Percentiles rank a stretch among this genome's conserved stretches.
phyloP scores from a whole-genome alignment of 2,329 filamentous ascomycete genomes.

The Chalaropsis ovoidea region DNA sequence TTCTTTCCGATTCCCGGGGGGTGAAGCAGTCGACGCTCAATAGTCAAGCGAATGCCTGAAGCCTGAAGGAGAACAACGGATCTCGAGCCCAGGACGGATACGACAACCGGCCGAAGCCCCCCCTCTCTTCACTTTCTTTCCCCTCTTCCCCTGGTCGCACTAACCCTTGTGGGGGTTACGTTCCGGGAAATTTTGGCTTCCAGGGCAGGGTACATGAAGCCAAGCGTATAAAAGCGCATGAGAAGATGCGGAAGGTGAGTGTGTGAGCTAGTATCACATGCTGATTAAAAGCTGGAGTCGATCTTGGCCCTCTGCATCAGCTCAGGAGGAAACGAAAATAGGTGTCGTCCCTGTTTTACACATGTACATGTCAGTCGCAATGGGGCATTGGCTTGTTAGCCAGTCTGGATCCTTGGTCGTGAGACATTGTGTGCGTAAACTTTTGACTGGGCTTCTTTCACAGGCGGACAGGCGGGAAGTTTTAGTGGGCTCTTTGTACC shows the following conservation, averaged over 20 bases:
- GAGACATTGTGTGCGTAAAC: neutral
- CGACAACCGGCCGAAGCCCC: neutral
- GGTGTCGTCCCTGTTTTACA: neutral
- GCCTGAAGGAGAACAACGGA: conserved; percentile 1
- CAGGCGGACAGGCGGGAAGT: too few relatives aligned
- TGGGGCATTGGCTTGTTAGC: neutral
- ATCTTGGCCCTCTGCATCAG: neutral
- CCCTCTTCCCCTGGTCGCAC: neutral
- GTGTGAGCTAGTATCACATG: neutral
- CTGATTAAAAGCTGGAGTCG: neutral
- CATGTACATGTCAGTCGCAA: neutral
- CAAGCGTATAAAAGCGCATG: neutral
- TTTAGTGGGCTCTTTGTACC: too few relatives aligned
- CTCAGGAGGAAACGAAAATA: neutral
- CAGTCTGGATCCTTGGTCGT: neutral
- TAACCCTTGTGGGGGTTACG: conserved; percentile 3
- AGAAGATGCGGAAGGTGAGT: neutral
- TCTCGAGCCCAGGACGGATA: neutral
- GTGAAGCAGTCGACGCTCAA: neutral
- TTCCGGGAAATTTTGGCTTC: neutral
- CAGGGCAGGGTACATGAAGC: neutral
- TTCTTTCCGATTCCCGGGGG: neutral
- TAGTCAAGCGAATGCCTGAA: conserved; percentile 1
- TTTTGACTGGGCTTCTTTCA: neutral
- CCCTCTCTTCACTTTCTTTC: neutral